These are phyloP conservation scores for Cercophora samala DNA, from an alignment of 495 filamentous ascomycete genomes.

Conservation along the genomic window DNA sequence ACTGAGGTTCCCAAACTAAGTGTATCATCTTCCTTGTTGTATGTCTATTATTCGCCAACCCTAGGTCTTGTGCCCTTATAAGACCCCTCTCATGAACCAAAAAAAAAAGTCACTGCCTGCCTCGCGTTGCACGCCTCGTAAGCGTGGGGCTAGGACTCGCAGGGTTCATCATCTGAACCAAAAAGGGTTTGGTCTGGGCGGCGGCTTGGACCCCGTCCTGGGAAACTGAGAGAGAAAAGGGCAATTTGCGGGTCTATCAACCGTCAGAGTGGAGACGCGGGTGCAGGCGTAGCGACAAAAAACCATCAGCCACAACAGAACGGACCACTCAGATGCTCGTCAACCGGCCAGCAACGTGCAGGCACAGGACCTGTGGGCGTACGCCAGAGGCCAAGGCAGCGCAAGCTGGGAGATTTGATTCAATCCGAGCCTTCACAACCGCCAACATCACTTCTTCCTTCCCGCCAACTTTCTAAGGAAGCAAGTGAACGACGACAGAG, in stretches of 20 bases:
- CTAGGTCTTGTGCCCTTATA: neutral
- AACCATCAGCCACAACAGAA: neutral
- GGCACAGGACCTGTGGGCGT: neutral
- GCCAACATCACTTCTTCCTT: neutral
- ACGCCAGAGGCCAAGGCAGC: conserved; percentile 1
- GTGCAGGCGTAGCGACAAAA: neutral
- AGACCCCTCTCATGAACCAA: neutral
- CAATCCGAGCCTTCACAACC: neutral
- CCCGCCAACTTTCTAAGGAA: neutral
- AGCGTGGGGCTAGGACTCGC: neutral
- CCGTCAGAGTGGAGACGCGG: neutral
- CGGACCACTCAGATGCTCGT: neutral
- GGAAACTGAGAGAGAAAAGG: conserved; percentile 2
- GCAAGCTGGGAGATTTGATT: neutral
- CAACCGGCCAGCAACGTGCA: neutral
- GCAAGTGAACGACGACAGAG: neutral
- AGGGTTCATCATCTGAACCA: neutral
- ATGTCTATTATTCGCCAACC: neutral
- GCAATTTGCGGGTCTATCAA: conserved; percentile 11
- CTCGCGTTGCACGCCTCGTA: neutral
- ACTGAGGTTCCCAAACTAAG: neutral
- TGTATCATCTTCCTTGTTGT: neutral
- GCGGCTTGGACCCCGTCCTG: neutral
- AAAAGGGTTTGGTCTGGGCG: conserved; percentile 1
- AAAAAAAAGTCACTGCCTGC: conserved; percentile 3